These are phyloP conservation scores for Coniochaeta sp. DNA, from an alignment of 2,329 filamentous ascomycete genomes.

Conservation along the genomic window DNA sequence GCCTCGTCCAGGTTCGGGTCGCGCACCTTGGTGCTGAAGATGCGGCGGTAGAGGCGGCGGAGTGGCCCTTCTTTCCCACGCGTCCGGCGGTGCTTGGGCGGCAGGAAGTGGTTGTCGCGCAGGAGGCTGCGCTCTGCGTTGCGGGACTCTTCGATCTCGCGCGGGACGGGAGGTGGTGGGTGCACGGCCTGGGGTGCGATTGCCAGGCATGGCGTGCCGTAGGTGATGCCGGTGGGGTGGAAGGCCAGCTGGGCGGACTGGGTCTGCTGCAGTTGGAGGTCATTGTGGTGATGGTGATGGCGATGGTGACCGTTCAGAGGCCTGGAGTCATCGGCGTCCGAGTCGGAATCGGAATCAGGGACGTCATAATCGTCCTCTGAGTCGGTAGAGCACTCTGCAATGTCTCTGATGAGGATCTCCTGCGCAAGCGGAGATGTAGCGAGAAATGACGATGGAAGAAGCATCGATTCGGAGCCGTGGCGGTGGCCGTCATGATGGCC, in stretches of 20 bases:
- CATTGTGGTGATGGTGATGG: not conserved
- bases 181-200: not conserved
- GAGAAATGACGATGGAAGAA: not conserved
- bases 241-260: not conserved
- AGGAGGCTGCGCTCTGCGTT: slow-evolving; percentile 40
- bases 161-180: not conserved
- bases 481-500: not conserved
- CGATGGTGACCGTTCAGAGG: not conserved
- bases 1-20: slow-evolving; percentile 12
- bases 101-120: slow-evolving; percentile 58
- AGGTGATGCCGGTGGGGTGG: slow-evolving; percentile 3
- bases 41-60: slow-evolving; percentile 28
- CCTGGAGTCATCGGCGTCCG: not conserved
- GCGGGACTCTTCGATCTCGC: slow-evolving; percentile 35
- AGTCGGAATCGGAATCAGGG: not conserved
- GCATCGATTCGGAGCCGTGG: not conserved
- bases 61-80: slow-evolving; percentile 25
- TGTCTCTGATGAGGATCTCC: slow-evolving; percentile 1
- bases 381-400: slow-evolving; percentile 1
- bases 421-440: slow-evolving; percentile 1
- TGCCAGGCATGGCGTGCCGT: not conserved
- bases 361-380: not conserved
- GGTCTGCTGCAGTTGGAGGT: too few species aligned
- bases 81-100: slow-evolving; percentile 45
- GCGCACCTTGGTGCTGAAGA: slow-evolving; percentile 52